Evolutionary conservation across 2,329 filamentous ascomycete species (phyloP).

Genomic region (Fusarium ramigenum): DNA sequence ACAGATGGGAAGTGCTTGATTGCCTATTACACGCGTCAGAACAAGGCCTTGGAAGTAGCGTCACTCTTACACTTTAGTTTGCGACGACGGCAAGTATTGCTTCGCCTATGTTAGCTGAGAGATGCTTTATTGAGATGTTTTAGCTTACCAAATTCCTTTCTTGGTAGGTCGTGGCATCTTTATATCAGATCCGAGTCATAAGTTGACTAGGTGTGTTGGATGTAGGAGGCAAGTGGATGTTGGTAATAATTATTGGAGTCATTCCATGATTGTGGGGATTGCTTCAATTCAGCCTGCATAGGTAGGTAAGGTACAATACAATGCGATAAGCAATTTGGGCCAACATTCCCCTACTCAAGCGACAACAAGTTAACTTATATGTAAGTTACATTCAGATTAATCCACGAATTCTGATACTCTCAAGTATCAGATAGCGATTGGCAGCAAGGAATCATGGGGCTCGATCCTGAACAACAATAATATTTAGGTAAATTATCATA

Average conservation of each 20-base stretch:
- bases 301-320: too few species aligned
- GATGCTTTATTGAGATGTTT: too few species aligned
- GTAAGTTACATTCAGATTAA: too few species aligned
- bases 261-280: neutral
- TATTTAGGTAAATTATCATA: neutral
- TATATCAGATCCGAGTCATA: too few species aligned
- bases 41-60: neutral
- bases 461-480: neutral
- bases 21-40: conserved; percentile 40
- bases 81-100: conserved; percentile 51
- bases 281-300: neutral
- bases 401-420: neutral
- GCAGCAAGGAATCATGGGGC: neutral
- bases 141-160: conserved; percentile 34
- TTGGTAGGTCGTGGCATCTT: conserved; percentile 38
- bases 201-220: neutral
- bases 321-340: neutral
- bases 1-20: conserved; percentile 47
- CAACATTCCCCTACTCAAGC: neutral
- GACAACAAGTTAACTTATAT: too few species aligned
- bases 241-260: neutral
- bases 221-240: neutral
- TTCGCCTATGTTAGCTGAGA: conserved; percentile 3
- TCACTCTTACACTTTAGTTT: conserved; percentile 48
- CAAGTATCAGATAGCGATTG: accelerated